Evolutionary conservation across 2,329 filamentous ascomycete species (phyloP).

Genomic region (Neonectria faginata): DNA sequence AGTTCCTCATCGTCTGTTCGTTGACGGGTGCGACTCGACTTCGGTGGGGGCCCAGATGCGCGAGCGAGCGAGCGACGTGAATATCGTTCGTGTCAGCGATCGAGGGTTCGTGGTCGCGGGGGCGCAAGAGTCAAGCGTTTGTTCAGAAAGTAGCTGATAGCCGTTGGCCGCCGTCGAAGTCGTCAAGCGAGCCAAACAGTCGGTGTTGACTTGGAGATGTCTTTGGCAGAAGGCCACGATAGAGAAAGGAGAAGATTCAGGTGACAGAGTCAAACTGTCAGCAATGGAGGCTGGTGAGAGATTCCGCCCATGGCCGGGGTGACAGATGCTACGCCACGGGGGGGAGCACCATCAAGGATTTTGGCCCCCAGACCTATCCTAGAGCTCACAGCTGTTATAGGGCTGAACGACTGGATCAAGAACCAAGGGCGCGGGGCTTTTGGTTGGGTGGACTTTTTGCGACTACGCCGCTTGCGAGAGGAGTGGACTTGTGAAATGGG

Average conservation of each 20-base stretch:
- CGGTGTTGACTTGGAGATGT: background rate
- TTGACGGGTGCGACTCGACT: constrained; percentile 12
- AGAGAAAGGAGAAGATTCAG: constrained; percentile 26
- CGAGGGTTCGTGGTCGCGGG: constrained; percentile 1
- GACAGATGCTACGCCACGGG: constrained; percentile 44
- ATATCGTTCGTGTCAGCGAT: constrained; percentile 17
- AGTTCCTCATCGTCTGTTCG: constrained; percentile 35
- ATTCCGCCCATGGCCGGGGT: constrained; percentile 35
- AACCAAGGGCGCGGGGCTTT: constrained; percentile 29
- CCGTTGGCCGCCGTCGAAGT: background rate
- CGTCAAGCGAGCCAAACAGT: background rate
- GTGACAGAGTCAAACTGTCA: constrained; percentile 37
- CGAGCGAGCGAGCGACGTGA: constrained; percentile 25
- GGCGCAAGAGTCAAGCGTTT: background rate
- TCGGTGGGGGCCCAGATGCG: constrained; percentile 28
- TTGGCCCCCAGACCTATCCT: constrained; percentile 23
- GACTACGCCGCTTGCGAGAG: constrained; percentile 31
- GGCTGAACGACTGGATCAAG: constrained; percentile 43
- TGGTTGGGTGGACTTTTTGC: constrained; percentile 31
- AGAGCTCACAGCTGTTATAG: constrained; percentile 34
- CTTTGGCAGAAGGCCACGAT: constrained; percentile 4
- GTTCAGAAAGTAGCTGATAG: background rate
- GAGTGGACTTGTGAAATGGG: constrained; percentile 18
- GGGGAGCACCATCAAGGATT: constrained; percentile 36
- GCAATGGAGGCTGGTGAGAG: constrained; percentile 44